A percentile compares a stretch with the other conserved stretches of the same genome.
Conservation (phyloP, 352 stramenopile genomes). For the Phytophthora agathidicida region DNA sequence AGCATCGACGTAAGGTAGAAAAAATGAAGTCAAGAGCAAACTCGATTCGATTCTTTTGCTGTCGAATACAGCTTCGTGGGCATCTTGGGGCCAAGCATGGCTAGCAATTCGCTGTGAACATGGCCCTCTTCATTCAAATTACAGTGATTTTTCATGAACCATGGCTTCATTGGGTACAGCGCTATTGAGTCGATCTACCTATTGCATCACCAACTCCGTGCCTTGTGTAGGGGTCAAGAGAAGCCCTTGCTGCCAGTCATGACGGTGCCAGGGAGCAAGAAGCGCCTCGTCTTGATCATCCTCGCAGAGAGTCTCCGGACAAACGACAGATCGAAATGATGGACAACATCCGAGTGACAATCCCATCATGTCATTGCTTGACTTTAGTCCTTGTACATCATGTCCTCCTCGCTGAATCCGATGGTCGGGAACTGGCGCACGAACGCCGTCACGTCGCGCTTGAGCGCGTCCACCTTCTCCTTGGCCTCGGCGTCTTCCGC, state of each 20-base stretch:
- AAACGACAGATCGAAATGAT: constrained; percentile 16
- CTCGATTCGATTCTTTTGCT: too few relatives aligned
- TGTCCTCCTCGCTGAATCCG: constrained; percentile 95
- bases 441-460: constrained; percentile 93
- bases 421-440: constrained; percentile 96
- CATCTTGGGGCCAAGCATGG: too few relatives aligned
- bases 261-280: constrained; percentile 18
- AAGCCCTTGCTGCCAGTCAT: constrained; percentile 15
- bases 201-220: constrained; percentile 6
- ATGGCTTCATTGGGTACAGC: too few relatives aligned
- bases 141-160: too few relatives aligned
- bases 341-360: constrained; percentile 7
- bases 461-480: constrained; percentile 79
- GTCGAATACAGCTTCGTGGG: too few relatives aligned
- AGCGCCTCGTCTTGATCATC: constrained; percentile 11
- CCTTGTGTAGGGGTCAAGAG: constrained; percentile 10
- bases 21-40: too few relatives aligned
- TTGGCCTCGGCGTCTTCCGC: constrained; percentile 47
- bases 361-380: constrained; percentile 12
- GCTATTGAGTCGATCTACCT: constrained; percentile 4
- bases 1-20: too few relatives aligned
- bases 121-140: too few relatives aligned
- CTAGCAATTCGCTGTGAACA: too few relatives aligned
- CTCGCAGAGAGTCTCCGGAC: constrained; percentile 15
- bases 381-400: constrained; percentile 87